Evolutionary conservation across 2,329 filamentous ascomycete species (phyloP).

Genomic region (Microdochium paspali): DNA sequence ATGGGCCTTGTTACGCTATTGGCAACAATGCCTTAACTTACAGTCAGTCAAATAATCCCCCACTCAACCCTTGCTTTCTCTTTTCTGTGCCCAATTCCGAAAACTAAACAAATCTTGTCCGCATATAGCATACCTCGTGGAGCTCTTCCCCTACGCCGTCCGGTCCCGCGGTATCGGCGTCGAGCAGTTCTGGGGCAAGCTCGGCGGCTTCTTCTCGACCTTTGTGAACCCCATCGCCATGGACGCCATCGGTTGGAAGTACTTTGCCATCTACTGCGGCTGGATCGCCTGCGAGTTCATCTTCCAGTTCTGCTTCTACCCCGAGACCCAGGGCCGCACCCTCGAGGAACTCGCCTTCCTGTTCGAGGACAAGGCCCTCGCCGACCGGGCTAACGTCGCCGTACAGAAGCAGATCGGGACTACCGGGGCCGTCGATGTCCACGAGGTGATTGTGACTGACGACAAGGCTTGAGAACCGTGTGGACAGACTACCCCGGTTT

Average conservation of each 20-base stretch:
- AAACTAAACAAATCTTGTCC: too few species aligned
- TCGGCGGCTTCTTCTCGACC: conserved; percentile 18
- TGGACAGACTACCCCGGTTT: too few species aligned
- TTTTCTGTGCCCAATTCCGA: too few species aligned
- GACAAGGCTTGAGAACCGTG: too few species aligned
- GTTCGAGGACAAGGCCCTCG: too few species aligned
- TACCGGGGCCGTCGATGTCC: too few species aligned
- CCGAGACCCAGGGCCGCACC: conserved; percentile 73
- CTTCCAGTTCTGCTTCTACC: conserved; percentile 71
- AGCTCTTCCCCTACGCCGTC: conserved; percentile 46
- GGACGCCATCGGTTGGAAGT: conserved; percentile 26
- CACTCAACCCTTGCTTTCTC: not conserved
- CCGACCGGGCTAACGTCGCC: too few species aligned
- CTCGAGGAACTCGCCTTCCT: conserved; percentile 52
- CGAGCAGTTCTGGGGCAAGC: conserved; percentile 4
- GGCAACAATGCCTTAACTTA: conserved; percentile 60
- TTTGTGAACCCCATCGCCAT: conserved; percentile 28
- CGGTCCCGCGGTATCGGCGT: conserved; percentile 14
- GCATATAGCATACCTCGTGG: conserved; percentile 44
- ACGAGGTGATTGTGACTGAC: too few species aligned
- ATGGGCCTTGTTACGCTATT: conserved; percentile 51
- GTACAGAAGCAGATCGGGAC: too few species aligned
- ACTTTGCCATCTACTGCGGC: conserved; percentile 27
- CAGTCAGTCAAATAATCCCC: conserved; percentile 27
- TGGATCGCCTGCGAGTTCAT: conserved; percentile 30